These are phyloP conservation scores for Mikania micrantha DNA, from an alignment of 129 eudicot genomes.

Conservation along the genomic window DNA sequence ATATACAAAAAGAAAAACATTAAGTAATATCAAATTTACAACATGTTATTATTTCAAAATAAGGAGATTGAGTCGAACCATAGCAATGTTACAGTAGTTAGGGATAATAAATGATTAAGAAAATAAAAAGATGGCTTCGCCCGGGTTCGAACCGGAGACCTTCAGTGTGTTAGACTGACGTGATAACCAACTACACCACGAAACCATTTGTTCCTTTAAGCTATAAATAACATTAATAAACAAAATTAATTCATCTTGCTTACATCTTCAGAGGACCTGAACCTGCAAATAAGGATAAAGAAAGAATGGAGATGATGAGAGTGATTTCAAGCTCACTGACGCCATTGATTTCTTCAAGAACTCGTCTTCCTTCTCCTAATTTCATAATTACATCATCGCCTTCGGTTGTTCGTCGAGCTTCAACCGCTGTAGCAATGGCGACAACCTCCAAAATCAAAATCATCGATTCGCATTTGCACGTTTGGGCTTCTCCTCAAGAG, in stretches of 20 bases:
- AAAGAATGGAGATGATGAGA: constrained; percentile 7
- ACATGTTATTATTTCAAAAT: too few species aligned
- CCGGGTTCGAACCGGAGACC: constrained; percentile 88
- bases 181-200: constrained; percentile 94
- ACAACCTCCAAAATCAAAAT: constrained; percentile 51
- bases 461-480: constrained; percentile 86
- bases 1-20: too few species aligned
- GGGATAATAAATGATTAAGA: too few species aligned
- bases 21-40: too few species aligned
- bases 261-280: neutral
- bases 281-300: neutral
- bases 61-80: too few species aligned
- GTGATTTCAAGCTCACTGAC: neutral
- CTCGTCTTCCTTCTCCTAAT: neutral
- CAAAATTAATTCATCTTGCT: too few species aligned
- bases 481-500: constrained; percentile 88
- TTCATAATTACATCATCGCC: neutral
- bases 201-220: constrained; percentile 13
- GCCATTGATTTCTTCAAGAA: neutral
- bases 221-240: too few species aligned
- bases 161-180: constrained; percentile 94
- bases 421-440: constrained; percentile 4
- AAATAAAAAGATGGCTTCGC: constrained; percentile 45
- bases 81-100: too few species aligned
- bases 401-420: constrained; percentile 1